A percentile compares a stretch with the other conserved stretches of the same genome.
phyloP scores from a whole-genome alignment of 208 protist genomes.

The Crithidia mellificae region DNA sequence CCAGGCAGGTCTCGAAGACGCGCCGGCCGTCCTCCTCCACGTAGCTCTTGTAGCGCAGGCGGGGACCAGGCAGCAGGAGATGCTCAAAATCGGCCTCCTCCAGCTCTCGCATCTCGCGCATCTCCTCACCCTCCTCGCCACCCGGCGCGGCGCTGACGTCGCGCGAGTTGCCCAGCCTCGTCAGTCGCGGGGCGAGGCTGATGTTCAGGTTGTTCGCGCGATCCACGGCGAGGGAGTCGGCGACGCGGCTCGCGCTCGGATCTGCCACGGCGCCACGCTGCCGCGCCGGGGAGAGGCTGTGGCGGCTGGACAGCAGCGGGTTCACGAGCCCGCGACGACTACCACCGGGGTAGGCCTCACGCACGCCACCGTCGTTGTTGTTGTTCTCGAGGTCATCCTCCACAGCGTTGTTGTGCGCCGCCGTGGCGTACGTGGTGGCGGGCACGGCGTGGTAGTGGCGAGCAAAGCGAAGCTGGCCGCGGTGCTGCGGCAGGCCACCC shows the following conservation, averaged over 20 bases:
- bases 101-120: neutral
- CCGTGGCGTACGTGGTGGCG: constrained; percentile 39
- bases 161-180: constrained; percentile 29
- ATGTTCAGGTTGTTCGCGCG: constrained; percentile 37
- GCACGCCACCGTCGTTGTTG: neutral
- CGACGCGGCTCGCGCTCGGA: constrained; percentile 15
- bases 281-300: constrained; percentile 34
- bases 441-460: constrained; percentile 63
- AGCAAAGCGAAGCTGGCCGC: constrained; percentile 70
- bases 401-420: neutral
- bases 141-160: constrained; percentile 10
- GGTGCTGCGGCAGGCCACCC: constrained; percentile 30
- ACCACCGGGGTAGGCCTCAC: constrained; percentile 7
- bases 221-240: constrained; percentile 36
- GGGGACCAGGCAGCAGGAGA: constrained; percentile 71
- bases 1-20: constrained; percentile 77
- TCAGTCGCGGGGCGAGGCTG: constrained; percentile 31
- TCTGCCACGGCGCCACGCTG: constrained; percentile 15
- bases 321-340: constrained; percentile 38
- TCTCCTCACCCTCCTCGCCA: constrained; percentile 9
- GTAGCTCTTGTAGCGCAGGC: constrained; percentile 71
- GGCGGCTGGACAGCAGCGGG: constrained; percentile 35
- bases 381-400: constrained; percentile 1
- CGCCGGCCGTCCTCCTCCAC: constrained; percentile 55
- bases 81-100: constrained; percentile 61